A percentile compares a stretch with the other conserved stretches of the same genome.
Evolutionary conservation across 1,284 basidiomycete species (phyloP).

Genomic region (Marasmius fiardii): DNA sequence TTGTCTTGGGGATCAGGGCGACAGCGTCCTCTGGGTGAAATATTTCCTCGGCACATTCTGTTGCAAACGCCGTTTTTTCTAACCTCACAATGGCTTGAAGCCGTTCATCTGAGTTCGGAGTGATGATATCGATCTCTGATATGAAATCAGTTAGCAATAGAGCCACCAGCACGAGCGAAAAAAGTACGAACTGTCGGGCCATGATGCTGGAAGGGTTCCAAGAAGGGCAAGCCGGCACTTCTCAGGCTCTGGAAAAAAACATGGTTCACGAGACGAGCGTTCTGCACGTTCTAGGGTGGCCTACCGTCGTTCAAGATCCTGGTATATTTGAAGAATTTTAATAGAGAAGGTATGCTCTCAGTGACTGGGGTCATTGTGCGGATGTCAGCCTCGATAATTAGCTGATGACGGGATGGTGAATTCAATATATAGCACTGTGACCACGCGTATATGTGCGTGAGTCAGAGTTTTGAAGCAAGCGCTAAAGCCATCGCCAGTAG

Average conservation of each 20-base stretch:
- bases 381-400: not conserved
- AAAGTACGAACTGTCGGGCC: not conserved
- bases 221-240: constrained; percentile 31
- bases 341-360: not conserved
- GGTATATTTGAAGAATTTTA: constrained; percentile 42
- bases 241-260: constrained; percentile 19
- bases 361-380: not conserved
- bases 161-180: not conserved
- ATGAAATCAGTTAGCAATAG: not conserved
- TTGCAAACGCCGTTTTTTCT: constrained; percentile 37
- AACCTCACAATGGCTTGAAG: constrained; percentile 35
- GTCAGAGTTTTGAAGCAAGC: no score
- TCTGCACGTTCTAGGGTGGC: constrained; percentile 11
- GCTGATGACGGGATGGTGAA: no score
- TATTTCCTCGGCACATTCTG: constrained; percentile 22
- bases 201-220: constrained; percentile 30
- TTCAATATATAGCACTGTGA: no score
- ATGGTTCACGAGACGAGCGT: not conserved
- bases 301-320: constrained; percentile 57
- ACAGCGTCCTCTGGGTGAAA: constrained; percentile 21
- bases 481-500: no score
- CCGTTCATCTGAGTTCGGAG: constrained; percentile 31
- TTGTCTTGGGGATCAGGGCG: constrained; percentile 27
- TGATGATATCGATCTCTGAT: constrained; percentile 24
- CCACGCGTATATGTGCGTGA: no score